Conservation (phyloP, 1,139 yeast species). For the Candida tunisiensis region DNA sequence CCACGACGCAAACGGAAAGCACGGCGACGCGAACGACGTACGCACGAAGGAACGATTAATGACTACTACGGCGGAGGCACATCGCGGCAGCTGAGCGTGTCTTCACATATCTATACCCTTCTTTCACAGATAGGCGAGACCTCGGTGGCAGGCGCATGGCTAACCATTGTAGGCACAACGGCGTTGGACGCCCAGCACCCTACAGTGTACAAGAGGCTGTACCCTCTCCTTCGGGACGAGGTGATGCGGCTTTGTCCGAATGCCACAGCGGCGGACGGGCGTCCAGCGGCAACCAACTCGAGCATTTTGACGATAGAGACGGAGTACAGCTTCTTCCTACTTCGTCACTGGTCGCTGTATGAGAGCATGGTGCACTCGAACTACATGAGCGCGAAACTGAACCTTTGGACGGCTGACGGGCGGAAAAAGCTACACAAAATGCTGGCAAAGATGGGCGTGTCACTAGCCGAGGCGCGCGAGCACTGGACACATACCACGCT, state of each 20-base stretch:
- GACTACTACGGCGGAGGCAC: constrained; percentile 73
- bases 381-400: constrained; percentile 74
- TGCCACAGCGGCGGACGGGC: constrained; percentile 4
- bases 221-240: constrained; percentile 69
- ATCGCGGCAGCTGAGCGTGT: constrained; percentile 53
- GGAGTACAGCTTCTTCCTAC: constrained; percentile 71
- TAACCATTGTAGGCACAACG: constrained; percentile 76
- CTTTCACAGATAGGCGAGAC: constrained; percentile 71
- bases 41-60: constrained; percentile 42
- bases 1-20: constrained; percentile 13
- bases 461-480: constrained; percentile 76
- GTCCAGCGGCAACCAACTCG: constrained; percentile 17
- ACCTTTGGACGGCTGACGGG: constrained; percentile 87
- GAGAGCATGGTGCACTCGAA: constrained; percentile 83
- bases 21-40: constrained; percentile 12
- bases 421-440: constrained; percentile 70
- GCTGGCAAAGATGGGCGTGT: constrained; percentile 94
- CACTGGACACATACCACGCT: constrained; percentile 88
- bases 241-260: constrained; percentile 49
- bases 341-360: constrained; percentile 88
- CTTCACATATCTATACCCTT: constrained; percentile 67
- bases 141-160: constrained; percentile 58
- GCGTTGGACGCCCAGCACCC: constrained; percentile 65
- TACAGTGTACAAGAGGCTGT: constrained; percentile 53
- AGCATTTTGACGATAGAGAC: constrained; percentile 50